These are phyloP conservation scores for Globisporangium okanoganense DNA, from an alignment of 352 stramenopile genomes.

Conservation along the genomic window DNA sequence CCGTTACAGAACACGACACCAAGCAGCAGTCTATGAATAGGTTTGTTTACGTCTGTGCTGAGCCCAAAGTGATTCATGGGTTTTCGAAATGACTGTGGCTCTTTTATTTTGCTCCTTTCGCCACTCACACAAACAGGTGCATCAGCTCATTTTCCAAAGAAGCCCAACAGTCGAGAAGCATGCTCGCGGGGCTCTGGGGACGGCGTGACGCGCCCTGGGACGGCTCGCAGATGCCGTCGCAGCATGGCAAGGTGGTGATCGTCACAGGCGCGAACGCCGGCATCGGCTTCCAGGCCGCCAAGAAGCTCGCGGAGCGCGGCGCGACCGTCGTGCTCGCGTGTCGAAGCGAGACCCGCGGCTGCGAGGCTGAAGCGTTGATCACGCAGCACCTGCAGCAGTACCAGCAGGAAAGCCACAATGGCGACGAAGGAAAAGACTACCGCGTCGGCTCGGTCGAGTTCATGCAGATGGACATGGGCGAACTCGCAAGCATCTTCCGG, in stretches of 20 bases:
- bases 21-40: not conserved
- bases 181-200: not conserved
- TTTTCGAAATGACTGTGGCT: not conserved
- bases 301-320: conserved; percentile 42
- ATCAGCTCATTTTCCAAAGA: not conserved
- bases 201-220: conserved; percentile 15
- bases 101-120: conserved; percentile 1
- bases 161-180: not conserved
- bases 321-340: conserved; percentile 76
- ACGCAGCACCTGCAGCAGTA: conserved; percentile 2
- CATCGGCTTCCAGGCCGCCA: conserved; percentile 75
- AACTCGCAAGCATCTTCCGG: conserved; percentile 15
- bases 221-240: conserved; percentile 24
- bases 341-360: conserved; percentile 37
- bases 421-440: too few relatives aligned
- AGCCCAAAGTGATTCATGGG: too few relatives aligned
- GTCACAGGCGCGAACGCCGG: conserved; percentile 83
- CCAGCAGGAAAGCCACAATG: not conserved
- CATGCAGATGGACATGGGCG: conserved; percentile 24
- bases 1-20: not conserved
- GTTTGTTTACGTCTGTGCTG: too few relatives aligned
- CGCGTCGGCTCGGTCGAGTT: conserved; percentile 17
- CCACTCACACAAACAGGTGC: not conserved
- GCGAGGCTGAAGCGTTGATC: conserved; percentile 26
- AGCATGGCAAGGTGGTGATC: conserved; percentile 53